phyloP scores from a whole-genome alignment of 495 filamentous ascomycete species.

The Trichoderma reesei region DNA sequence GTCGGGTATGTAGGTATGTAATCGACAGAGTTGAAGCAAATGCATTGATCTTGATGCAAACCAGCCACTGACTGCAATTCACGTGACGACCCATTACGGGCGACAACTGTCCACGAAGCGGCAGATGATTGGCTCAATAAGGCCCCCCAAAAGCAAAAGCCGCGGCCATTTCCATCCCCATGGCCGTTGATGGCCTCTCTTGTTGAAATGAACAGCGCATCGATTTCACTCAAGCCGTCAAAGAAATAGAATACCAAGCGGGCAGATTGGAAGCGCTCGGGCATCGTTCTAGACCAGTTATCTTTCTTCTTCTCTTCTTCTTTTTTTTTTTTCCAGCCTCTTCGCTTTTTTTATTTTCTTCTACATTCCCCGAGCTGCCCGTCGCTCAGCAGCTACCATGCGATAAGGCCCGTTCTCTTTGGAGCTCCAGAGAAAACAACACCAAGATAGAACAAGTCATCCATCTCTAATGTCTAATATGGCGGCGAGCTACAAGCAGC shows the following conservation, averaged over 20 bases:
- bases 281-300: not conserved
- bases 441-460: too few species aligned
- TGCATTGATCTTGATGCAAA: not conserved
- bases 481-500: constrained; percentile 65
- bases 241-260: not conserved
- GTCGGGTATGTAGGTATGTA: too few species aligned
- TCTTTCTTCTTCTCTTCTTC: not conserved
- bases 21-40: too few species aligned
- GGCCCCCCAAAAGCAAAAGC: too few species aligned
- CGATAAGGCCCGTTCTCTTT: not conserved
- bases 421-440: not conserved
- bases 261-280: not conserved
- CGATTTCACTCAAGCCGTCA: not conserved
- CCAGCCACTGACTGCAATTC: too few species aligned
- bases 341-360: too few species aligned
- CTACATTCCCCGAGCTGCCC: too few species aligned
- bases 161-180: too few species aligned
- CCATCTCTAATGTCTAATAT: constrained; percentile 8
- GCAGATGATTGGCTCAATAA: not conserved
- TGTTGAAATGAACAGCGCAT: not conserved
- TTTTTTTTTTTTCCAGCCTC: not conserved
- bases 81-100: constrained; percentile 2
- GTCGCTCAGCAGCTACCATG: not conserved
- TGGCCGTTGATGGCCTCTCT: too few species aligned
- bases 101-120: constrained; percentile 6